phyloP scores from a whole-genome alignment of 768 basidiomycete species.

The Tylopilus cervinicoccineus region DNA sequence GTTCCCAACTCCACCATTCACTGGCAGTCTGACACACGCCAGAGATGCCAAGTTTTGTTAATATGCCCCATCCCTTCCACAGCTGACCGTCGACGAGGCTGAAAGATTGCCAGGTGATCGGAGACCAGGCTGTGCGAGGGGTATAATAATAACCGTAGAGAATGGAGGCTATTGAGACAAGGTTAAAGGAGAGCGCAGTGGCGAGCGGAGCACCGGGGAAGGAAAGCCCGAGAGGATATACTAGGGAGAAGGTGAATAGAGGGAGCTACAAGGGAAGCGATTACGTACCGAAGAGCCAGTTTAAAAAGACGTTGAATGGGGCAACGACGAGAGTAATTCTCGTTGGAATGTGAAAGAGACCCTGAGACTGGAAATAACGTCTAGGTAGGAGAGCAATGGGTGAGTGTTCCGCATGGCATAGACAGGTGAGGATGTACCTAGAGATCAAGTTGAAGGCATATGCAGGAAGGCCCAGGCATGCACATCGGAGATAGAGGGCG shows the following conservation, averaged over 20 bases:
- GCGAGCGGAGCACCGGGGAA: conserved; percentile 93
- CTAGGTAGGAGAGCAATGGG: conserved; percentile 20
- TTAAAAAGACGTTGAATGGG: conserved; percentile 79
- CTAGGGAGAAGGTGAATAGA: conserved; percentile 13
- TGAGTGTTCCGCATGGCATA: not conserved
- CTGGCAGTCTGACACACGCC: conserved; percentile 80
- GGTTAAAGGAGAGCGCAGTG: conserved; percentile 83
- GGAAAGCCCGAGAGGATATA: conserved; percentile 65
- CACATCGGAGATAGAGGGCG: conserved; percentile 68
- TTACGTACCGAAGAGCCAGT: conserved; percentile 75
- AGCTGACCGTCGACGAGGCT: conserved; percentile 55
- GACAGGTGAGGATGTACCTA: conserved; percentile 31
- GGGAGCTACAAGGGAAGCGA: not conserved
- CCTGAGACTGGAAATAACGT: conserved; percentile 74
- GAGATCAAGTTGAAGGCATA: conserved; percentile 56
- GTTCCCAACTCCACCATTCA: conserved; percentile 99
- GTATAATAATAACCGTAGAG: conserved; percentile 60
- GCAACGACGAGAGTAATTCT: conserved; percentile 78
- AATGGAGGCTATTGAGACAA: conserved; percentile 64
- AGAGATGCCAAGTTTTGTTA: conserved; percentile 75
- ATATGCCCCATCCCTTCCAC: conserved; percentile 62
- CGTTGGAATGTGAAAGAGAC: conserved; percentile 82
- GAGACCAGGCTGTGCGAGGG: conserved; percentile 74
- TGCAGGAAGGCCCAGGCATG: conserved; percentile 77
- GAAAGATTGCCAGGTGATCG: conserved; percentile 20